phyloP scores from a whole-genome alignment of 495 filamentous ascomycete genomes.

The Tuber brumale region DNA sequence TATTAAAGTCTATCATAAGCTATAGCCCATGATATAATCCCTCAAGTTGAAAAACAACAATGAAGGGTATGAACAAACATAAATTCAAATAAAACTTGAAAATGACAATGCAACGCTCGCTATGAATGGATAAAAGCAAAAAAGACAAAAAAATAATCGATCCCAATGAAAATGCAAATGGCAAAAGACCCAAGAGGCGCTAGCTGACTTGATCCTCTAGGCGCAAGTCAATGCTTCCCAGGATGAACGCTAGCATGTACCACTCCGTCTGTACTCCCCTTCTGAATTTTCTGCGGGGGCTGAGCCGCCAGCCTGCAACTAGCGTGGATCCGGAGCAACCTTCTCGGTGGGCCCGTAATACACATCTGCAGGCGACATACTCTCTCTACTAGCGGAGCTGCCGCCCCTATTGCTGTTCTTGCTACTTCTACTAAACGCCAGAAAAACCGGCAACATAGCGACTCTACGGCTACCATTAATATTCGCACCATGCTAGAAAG shows the following conservation, averaged over 20 bases:
- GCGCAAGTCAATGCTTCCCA: not conserved
- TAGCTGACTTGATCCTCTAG: too few species aligned
- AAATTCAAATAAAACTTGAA: conserved; percentile 9
- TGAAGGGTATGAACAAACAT: not conserved
- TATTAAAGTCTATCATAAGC: not conserved
- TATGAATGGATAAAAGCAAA: conserved; percentile 12
- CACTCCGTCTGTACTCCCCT: conserved; percentile 18
- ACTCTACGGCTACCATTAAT: not conserved
- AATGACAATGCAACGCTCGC: conserved; percentile 1
- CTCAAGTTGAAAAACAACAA: not conserved
- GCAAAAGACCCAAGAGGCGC: too few species aligned
- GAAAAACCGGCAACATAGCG: conserved; percentile 10
- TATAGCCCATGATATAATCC: not conserved
- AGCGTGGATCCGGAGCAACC: conserved; percentile 20
- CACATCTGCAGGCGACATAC: conserved; percentile 13
- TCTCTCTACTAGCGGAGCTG: not conserved
- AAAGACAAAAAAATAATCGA: conserved; percentile 8
- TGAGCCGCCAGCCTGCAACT: conserved; percentile 16
- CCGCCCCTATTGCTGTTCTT: conserved; percentile 11
- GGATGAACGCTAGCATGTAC: conserved; percentile 18
- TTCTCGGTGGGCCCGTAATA: conserved; percentile 11
- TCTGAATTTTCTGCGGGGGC: conserved; percentile 11
- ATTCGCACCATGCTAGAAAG: not conserved
- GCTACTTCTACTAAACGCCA: conserved; percentile 16
- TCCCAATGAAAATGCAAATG: conserved; percentile 7